Percentiles rank a stretch among this genome's conserved stretches.
phyloP scores from a whole-genome alignment of 495 filamentous ascomycete genomes.

The Letharia lupina region DNA sequence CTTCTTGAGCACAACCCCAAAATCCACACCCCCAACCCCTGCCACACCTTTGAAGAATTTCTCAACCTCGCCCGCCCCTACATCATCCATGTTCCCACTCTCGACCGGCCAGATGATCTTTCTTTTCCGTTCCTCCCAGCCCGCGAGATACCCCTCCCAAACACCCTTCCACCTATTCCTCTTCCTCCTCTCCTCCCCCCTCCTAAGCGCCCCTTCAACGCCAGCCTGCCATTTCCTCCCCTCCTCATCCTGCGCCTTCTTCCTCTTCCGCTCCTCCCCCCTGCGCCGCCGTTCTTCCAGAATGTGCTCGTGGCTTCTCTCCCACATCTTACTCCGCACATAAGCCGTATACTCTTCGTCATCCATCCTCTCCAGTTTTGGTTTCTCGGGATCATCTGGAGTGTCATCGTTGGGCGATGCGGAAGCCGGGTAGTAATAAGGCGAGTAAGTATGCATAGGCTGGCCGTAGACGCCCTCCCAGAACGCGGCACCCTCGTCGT shows the following conservation, averaged over 20 bases:
- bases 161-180: slow-evolving; percentile 41
- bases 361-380: slow-evolving; percentile 72
- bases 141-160: slow-evolving; percentile 56
- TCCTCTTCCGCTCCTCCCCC: slow-evolving; percentile 45
- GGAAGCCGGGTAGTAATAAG: slow-evolving; percentile 29
- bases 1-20: slow-evolving; percentile 59
- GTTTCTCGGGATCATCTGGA: slow-evolving; percentile 32
- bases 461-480: slow-evolving; percentile 95
- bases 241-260: slow-evolving; percentile 37
- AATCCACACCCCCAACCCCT: slow-evolving; percentile 27
- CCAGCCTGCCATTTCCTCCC: slow-evolving; percentile 37
- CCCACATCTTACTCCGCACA: slow-evolving; percentile 86
- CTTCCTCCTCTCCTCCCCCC: slow-evolving; percentile 40
- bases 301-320: slow-evolving; percentile 65
- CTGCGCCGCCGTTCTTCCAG: slow-evolving; percentile 55
- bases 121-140: slow-evolving; percentile 35
- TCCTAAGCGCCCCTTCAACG: slow-evolving; percentile 47
- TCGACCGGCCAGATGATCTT: slow-evolving; percentile 73
- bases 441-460: slow-evolving; percentile 64
- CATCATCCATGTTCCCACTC: slow-evolving; percentile 51
- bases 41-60: slow-evolving; percentile 53
- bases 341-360: slow-evolving; percentile 85
- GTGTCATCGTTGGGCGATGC: slow-evolving; percentile 30
- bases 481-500: slow-evolving; percentile 91
- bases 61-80: slow-evolving; percentile 53